These are phyloP conservation scores for Boletus rubescentipes DNA, from an alignment of 768 basidiomycete species.

Conservation along the genomic window DNA sequence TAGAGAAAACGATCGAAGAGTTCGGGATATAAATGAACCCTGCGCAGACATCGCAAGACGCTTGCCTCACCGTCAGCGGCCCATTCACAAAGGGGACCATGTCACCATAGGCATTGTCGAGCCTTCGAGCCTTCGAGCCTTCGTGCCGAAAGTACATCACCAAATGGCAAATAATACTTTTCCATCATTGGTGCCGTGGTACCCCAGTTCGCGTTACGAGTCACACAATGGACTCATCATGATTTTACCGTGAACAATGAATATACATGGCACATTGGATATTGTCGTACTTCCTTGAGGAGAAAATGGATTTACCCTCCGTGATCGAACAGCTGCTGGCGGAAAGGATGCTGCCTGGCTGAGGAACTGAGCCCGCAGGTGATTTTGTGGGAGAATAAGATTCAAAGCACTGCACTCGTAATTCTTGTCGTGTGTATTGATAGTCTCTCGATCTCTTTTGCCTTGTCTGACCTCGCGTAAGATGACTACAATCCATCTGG, in stretches of 20 bases:
- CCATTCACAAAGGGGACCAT: constrained; percentile 27
- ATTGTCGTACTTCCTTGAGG: constrained; percentile 58
- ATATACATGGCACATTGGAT: constrained; percentile 62
- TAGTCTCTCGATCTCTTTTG: too few relatives aligned
- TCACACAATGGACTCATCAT: background rate
- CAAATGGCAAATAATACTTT: constrained; percentile 55
- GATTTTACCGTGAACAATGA: constrained; percentile 60
- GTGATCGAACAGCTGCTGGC: constrained; percentile 47
- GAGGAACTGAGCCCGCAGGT: too few relatives aligned
- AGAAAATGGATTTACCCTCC: constrained; percentile 48
- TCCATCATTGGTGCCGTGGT: constrained; percentile 67
- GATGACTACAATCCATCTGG: too few relatives aligned
- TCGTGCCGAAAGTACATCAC: constrained; percentile 57
- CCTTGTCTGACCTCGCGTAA: too few relatives aligned
- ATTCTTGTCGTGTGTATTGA: too few relatives aligned
- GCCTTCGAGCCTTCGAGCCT: constrained; percentile 66
- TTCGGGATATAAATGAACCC: constrained; percentile 47
- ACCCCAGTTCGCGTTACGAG: background rate
- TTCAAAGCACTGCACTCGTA: too few relatives aligned
- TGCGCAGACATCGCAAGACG: constrained; percentile 37
- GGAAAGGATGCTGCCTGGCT: constrained; percentile 51
- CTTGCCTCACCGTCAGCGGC: constrained; percentile 40
- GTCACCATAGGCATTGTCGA: constrained; percentile 44
- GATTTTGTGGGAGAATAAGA: too few relatives aligned
- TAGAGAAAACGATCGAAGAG: constrained; percentile 48